Conservation (phyloP, 352 stramenopile genomes). For the Phytophthora pluvialis region DNA sequence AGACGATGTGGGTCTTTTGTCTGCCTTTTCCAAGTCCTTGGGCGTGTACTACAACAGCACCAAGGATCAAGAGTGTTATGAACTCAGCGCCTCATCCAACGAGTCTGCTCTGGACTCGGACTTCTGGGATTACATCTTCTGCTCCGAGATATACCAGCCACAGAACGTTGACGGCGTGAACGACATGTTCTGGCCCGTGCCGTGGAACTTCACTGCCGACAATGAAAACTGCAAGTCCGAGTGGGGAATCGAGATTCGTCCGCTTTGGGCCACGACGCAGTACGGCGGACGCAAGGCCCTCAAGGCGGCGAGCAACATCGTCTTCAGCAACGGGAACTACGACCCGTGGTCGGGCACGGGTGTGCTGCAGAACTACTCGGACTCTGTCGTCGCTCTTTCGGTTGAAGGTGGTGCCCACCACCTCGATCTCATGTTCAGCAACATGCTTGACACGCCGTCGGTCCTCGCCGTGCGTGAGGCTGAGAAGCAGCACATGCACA, state of each 20-base stretch:
- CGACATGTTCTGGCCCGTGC: slow-evolving; percentile 90
- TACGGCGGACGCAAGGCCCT: slow-evolving; percentile 79
- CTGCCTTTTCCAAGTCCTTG: slow-evolving; percentile 57
- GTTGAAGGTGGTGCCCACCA: slow-evolving; percentile 88
- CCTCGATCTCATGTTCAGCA: slow-evolving; percentile 93
- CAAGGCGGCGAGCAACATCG: slow-evolving; percentile 89
- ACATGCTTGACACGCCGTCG: slow-evolving; percentile 81
- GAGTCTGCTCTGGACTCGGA: slow-evolving; percentile 58
- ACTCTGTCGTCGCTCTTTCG: slow-evolving; percentile 72
- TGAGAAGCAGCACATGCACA: slow-evolving; percentile 81
- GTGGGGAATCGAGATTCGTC: slow-evolving; percentile 73
- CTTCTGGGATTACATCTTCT: slow-evolving; percentile 86
- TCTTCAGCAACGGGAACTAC: slow-evolving; percentile 95
- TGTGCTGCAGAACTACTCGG: slow-evolving; percentile 71
- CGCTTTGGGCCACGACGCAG: slow-evolving; percentile 70
- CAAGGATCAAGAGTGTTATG: slow-evolving; percentile 57
- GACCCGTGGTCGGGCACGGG: slow-evolving; percentile 93
- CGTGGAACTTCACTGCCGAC: slow-evolving; percentile 70
- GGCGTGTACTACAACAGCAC: slow-evolving; percentile 87
- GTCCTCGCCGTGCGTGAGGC: slow-evolving; percentile 71
- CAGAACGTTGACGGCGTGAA: slow-evolving; percentile 61
- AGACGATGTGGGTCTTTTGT: slow-evolving; percentile 48
- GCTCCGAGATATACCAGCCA: slow-evolving; percentile 81
- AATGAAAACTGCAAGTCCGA: slow-evolving; percentile 63
- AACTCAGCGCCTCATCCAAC: slow-evolving; percentile 55